These are phyloP conservation scores for Hippophae rhamnoides DNA, from an alignment of 306 rosid genomes.

Conservation along the genomic window DNA sequence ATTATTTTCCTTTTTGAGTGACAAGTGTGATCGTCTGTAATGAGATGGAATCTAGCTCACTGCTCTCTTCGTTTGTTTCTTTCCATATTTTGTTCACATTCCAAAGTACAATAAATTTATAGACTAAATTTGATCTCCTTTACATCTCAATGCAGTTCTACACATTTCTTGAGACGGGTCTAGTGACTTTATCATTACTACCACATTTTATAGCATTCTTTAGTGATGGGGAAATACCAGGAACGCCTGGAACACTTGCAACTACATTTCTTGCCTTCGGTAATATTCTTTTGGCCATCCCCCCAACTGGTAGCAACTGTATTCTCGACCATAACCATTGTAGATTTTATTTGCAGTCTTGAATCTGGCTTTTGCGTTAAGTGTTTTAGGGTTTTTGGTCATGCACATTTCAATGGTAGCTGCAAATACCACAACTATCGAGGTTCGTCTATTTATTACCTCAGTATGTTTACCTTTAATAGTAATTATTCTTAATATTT, in stretches of 20 bases:
- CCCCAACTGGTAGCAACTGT: constrained; percentile 12
- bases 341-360: constrained; percentile 47
- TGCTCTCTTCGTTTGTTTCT: constrained; percentile 5
- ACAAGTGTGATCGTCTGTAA: too few relatives aligned
- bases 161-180: constrained; percentile 90
- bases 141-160: constrained; percentile 62
- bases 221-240: constrained; percentile 91
- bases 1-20: too few relatives aligned
- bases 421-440: constrained; percentile 87
- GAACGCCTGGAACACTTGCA: constrained; percentile 92
- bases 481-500: not conserved
- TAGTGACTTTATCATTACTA: constrained; percentile 72
- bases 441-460: constrained; percentile 36
- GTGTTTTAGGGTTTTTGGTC: constrained; percentile 87
- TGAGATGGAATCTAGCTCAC: too few relatives aligned
- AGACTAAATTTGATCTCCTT: constrained; percentile 11
- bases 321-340: constrained; percentile 14
- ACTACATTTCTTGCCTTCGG: constrained; percentile 98
- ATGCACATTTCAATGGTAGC: constrained; percentile 92
- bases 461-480: not conserved
- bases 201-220: constrained; percentile 88
- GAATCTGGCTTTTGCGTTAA: constrained; percentile 87
- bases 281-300: constrained; percentile 24
- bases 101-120: not conserved
- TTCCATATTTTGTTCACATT: not conserved